Base-by-base conservation (phyloP, 192 early-diverging fungal species). In the Umbelopsis sp. region DNA sequence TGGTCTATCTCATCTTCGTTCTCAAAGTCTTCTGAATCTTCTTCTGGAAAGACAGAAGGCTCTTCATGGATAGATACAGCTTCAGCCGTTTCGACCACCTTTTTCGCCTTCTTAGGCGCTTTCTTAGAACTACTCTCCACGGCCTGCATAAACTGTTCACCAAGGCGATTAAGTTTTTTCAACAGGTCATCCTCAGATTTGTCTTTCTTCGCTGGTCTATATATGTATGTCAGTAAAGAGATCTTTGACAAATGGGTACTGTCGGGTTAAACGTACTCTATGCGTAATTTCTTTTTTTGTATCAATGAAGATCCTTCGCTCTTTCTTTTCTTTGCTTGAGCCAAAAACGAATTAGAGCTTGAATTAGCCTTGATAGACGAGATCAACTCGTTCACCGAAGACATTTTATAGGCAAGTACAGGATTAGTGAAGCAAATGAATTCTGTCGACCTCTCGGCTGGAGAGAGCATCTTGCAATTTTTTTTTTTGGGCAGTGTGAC, bases 291-390 rank as follows among this genome's bases (percentile, higher is more conserved):
- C 26, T 62, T 62, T 16, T 62, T 62, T 9, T 22, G 1, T 3
- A 32, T 8, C 11, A n/a, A 29, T 20, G 56, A 5, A 1, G 26
- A 4, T 62, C 2, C 26, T 20, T 62, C 56, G 4, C 29, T 62
- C 17, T 62, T 62, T 34, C 56, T 62, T n/a, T 62, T 62, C 26
- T 62, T 62, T 14, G 56, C 29, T 62, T 62, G 56, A 1, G 56
- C 14, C 14, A 62, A 11, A 12, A 62, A 62, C n/a, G 56, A 20
- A 31, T 62, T 62, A 3, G 56, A 14, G 29, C 12, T 32, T 11
- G 56, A 62, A 4, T 62, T 62, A 16, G 56, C 56, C 56, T 62
- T 62, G 10, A 62, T 62, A 14, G 56, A 62, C 29, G 56, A 62
- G 31, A 62, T 62, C 56, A 62, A 20, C 14, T 62, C 56, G 17